Conservation (phyloP, 768 basidiomycete genomes). For the Pleurotus ostreatus region DNA sequence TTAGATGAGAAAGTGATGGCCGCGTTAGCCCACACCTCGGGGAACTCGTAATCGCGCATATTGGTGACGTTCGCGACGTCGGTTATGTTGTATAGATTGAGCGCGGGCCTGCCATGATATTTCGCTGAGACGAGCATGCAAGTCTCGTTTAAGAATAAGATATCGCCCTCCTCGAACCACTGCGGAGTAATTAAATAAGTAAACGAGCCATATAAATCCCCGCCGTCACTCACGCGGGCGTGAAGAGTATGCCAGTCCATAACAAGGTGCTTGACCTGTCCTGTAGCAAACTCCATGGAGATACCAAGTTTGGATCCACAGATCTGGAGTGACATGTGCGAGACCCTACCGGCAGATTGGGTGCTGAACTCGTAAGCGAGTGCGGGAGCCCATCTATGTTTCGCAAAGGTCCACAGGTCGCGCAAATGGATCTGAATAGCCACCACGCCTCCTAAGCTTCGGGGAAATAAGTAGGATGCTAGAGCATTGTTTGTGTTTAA, state of each 20-base stretch:
- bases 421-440: conserved; percentile 49
- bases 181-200: conserved; percentile 16
- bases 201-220: background rate
- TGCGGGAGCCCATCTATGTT: conserved; percentile 42
- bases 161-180: conserved; percentile 49
- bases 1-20: conserved; percentile 47
- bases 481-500: too few species aligned
- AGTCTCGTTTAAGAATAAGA: conserved; percentile 41
- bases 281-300: conserved; percentile 36
- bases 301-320: conserved; percentile 41
- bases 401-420: conserved; percentile 51
- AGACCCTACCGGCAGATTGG: conserved; percentile 29
- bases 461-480: too few species aligned
- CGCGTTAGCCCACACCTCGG: conserved; percentile 45
- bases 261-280: conserved; percentile 39
- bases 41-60: conserved; percentile 54
- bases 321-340: conserved; percentile 31
- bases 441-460: conserved; percentile 34
- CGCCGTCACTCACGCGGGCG: conserved; percentile 32
- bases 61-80: conserved; percentile 35
- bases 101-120: conserved; percentile 28
- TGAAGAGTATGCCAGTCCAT: conserved; percentile 48
- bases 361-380: conserved; percentile 38
- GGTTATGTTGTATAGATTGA: conserved; percentile 44
- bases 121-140: conserved; percentile 39